Evolutionary conservation across 2,329 filamentous ascomycete species (phyloP).

Genomic region (Talaromyces sp.): DNA sequence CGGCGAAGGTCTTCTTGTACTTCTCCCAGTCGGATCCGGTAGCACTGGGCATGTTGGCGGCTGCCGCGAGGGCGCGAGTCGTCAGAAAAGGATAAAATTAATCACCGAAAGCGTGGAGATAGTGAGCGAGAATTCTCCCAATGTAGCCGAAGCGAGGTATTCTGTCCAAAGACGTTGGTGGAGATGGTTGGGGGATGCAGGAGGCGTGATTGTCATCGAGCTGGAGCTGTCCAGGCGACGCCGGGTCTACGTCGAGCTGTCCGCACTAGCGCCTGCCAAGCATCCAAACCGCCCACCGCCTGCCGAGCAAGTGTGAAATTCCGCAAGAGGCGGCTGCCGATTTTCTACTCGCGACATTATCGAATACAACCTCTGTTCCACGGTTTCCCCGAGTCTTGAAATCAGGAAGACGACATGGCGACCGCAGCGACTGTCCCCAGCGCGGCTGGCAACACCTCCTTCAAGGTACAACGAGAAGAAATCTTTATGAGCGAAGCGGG

Average conservation of each 20-base stretch:
- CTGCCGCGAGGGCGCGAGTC: constrained; percentile 17
- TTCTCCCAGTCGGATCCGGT: constrained; percentile 96
- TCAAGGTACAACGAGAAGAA: constrained; percentile 50
- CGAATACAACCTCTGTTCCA: constrained; percentile 14
- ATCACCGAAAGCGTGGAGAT: not conserved
- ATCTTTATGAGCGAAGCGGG: constrained; percentile 21
- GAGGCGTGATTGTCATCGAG: constrained; percentile 12
- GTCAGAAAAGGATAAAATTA: not conserved
- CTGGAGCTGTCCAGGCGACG: constrained; percentile 21
- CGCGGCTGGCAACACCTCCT: constrained; percentile 58
- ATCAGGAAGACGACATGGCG: constrained; percentile 43
- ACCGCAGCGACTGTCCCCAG: constrained; percentile 41
- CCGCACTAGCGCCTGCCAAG: constrained; percentile 36
- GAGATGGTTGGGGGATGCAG: not conserved
- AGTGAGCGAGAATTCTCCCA: not conserved
- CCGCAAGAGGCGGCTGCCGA: constrained; percentile 18
- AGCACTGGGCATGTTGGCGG: constrained; percentile 74
- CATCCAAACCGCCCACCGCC: constrained; percentile 30
- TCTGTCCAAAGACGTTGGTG: not conserved
- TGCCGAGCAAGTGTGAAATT: constrained; percentile 34
- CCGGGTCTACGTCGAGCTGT: constrained; percentile 26
- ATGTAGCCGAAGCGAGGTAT: not conserved
- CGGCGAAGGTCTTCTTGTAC: constrained; percentile 93
- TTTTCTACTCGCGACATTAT: constrained; percentile 8
- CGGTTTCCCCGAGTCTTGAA: constrained; percentile 18